These are phyloP conservation scores for Amylostereum areolatum DNA, from an alignment of 1,284 basidiomycete genomes.

Conservation along the genomic window DNA sequence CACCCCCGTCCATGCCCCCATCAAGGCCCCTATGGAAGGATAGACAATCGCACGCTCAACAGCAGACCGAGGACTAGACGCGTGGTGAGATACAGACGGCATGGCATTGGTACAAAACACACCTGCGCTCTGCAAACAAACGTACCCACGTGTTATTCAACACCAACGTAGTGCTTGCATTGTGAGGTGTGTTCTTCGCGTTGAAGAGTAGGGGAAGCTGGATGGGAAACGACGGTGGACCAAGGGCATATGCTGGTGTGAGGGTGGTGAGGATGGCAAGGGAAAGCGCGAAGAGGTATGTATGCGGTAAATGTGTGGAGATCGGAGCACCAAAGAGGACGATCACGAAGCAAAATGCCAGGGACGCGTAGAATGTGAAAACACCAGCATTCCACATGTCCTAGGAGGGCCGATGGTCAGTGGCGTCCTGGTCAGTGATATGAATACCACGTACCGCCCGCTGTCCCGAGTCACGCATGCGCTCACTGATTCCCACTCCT, in stretches of 20 bases:
- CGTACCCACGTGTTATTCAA: conserved; percentile 62
- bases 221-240: conserved; percentile 45
- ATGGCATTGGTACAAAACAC: conserved; percentile 27
- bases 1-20: conserved; percentile 77
- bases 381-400: conserved; percentile 37
- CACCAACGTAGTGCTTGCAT: conserved; percentile 23
- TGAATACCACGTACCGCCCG: neutral
- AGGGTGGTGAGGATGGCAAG: conserved; percentile 65
- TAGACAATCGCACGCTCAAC: conserved; percentile 78
- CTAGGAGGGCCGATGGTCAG: conserved; percentile 2
- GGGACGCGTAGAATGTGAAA: conserved; percentile 46
- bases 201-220: conserved; percentile 25
- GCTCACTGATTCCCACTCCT: conserved; percentile 4
- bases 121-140: conserved; percentile 78
- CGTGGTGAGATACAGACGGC: neutral
- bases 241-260: conserved; percentile 67
- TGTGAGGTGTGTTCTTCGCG: neutral
- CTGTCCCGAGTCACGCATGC: conserved; percentile 4
- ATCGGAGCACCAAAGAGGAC: conserved; percentile 77
- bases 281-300: conserved; percentile 63
- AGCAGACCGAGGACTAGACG: conserved; percentile 50
- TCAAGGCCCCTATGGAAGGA: conserved; percentile 64
- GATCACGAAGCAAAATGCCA: conserved; percentile 42
- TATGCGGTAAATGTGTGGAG: conserved; percentile 49
- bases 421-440: neutral